phyloP scores from a whole-genome alignment of 148 eudicot genomes.

The Rhododendron vialii region DNA sequence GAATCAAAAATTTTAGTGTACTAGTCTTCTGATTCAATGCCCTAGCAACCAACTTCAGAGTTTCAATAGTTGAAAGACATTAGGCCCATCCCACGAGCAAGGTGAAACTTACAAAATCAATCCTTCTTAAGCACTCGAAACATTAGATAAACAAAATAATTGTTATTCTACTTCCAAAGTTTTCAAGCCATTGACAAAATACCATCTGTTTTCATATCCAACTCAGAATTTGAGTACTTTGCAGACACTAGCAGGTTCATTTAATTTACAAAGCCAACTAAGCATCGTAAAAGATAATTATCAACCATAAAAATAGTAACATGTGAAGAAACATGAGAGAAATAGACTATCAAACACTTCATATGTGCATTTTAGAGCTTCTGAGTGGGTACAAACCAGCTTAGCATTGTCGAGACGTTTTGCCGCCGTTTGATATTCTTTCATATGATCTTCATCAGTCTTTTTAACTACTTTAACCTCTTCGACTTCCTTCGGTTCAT shows the following conservation, averaged over 20 bases:
- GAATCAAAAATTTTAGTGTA: neutral
- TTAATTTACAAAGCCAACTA: neutral
- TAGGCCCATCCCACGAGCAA: neutral
- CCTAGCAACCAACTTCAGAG: neutral
- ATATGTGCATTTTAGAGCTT: neutral
- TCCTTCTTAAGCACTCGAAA: neutral
- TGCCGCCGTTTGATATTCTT: conserved; percentile 63
- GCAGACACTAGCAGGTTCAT: neutral
- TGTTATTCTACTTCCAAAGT: neutral
- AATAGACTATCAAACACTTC: neutral
- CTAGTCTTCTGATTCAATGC: neutral
- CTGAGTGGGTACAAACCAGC: conserved; percentile 41
- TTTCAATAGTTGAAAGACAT: conserved; percentile 1
- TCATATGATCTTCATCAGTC: conserved; percentile 49
- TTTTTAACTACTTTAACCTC: conserved; percentile 67
- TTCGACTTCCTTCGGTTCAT: conserved; percentile 70
- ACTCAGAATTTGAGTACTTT: neutral
- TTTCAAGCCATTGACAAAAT: neutral
- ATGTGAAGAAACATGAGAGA: neutral
- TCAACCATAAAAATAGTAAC: neutral
- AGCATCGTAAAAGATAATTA: neutral
- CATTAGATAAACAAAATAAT: neutral
- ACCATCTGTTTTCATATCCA: neutral
- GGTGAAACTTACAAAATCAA: neutral
- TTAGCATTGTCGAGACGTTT: conserved; percentile 51